These are phyloP conservation scores for Pythium oligandrum DNA, from an alignment of 352 stramenopile species.

Conservation along the genomic window DNA sequence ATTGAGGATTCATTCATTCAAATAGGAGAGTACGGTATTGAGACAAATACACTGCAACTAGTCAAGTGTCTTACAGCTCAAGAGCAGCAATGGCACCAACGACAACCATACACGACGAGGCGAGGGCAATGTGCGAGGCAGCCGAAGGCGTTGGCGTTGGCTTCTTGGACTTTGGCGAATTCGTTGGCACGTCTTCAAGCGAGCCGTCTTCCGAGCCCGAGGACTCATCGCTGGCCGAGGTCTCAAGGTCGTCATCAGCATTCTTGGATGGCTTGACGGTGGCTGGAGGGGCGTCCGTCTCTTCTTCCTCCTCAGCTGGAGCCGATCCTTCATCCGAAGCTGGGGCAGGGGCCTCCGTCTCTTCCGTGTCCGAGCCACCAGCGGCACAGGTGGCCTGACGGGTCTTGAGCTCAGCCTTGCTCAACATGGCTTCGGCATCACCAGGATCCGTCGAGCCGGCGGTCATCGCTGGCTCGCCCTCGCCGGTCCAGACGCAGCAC, in stretches of 20 bases:
- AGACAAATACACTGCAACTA: too few relatives aligned
- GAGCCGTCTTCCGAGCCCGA: too few relatives aligned
- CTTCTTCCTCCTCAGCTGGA: neutral
- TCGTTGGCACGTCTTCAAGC: too few relatives aligned
- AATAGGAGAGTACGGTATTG: too few relatives aligned
- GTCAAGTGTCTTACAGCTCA: too few relatives aligned
- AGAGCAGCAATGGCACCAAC: too few relatives aligned
- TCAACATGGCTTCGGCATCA: slow-evolving; percentile 15
- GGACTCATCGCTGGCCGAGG: too few relatives aligned
- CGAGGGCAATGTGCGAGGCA: too few relatives aligned
- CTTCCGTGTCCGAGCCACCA: neutral
- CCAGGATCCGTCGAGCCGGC: slow-evolving; percentile 16
- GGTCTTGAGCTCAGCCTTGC: slow-evolving; percentile 10
- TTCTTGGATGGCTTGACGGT: neutral
- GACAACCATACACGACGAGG: too few relatives aligned
- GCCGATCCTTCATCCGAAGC: neutral
- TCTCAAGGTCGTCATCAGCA: neutral
- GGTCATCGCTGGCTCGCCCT: slow-evolving; percentile 10
- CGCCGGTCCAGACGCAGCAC: slow-evolving; percentile 32
- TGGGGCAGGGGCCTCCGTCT: neutral
- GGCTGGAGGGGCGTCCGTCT: neutral
- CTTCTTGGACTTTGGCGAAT: too few relatives aligned
- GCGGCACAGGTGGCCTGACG: slow-evolving; percentile 6
- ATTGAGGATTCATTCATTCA: too few relatives aligned
- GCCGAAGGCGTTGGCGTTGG: too few relatives aligned